A percentile compares a stretch with the other conserved stretches of the same genome.
Evolutionary conservation across 148 eudicot genomes (phyloP).

Genomic region (Dianthus caryophyllus): DNA sequence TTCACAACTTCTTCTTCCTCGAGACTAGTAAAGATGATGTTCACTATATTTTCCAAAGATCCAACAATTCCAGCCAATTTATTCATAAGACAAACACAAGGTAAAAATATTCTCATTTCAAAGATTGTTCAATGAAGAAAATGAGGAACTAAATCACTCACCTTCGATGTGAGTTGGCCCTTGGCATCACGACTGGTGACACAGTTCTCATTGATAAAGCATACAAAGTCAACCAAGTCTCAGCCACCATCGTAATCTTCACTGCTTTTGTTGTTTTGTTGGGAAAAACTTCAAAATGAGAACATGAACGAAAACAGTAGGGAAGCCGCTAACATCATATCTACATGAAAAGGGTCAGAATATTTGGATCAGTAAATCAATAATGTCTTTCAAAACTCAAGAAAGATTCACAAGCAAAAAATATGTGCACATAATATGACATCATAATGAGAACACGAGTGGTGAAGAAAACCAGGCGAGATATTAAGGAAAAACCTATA

Average conservation of each 20-base stretch:
- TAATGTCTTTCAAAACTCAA: not conserved
- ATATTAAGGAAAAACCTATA: too few relatives aligned
- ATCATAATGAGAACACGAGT: not conserved
- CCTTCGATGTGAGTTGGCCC: constrained; percentile 76
- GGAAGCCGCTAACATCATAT: constrained; percentile 84
- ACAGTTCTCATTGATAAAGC: constrained; percentile 73
- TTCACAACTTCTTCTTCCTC: constrained; percentile 77
- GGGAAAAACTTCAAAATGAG: constrained; percentile 95
- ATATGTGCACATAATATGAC: too few relatives aligned
- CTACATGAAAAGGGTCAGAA: constrained; percentile 35
- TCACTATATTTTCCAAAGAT: constrained; percentile 57
- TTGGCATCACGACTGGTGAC: constrained; percentile 83
- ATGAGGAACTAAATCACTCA: constrained; percentile 20
- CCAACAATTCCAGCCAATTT: constrained; percentile 65
- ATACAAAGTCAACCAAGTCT: constrained; percentile 70
- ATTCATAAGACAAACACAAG: not conserved
- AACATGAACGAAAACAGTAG: constrained; percentile 73
- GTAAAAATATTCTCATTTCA: not conserved
- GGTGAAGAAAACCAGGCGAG: not conserved
- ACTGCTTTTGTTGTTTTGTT: constrained; percentile 79
- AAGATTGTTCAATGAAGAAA: not conserved
- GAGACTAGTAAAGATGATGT: constrained; percentile 52
- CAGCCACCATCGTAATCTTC: constrained; percentile 90
- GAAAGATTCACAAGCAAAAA: not conserved
- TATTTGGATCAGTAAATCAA: too few relatives aligned